phyloP scores from a whole-genome alignment of 495 filamentous ascomycete species.

The Tuber magnatum region DNA sequence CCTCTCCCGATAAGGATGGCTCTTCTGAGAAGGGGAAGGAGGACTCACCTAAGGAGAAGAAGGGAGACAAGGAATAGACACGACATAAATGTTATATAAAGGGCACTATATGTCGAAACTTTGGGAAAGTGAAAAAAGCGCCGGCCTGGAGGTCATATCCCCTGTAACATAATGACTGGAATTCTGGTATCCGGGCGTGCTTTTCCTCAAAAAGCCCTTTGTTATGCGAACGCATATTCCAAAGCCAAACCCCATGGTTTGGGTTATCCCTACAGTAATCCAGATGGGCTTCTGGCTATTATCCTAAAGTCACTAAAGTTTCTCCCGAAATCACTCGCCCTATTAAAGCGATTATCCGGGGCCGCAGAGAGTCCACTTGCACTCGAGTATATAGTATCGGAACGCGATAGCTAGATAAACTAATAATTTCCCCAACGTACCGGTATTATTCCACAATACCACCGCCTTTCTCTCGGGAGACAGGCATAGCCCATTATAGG shows the following conservation, averaged over 20 bases:
- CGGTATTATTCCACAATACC: neutral
- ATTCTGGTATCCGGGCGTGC: constrained; percentile 7
- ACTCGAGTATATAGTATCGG: neutral
- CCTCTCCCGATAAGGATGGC: constrained; percentile 52
- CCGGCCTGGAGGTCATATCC: constrained; percentile 31
- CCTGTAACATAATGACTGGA: constrained; percentile 36
- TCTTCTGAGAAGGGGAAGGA: constrained; percentile 56
- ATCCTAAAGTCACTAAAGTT: neutral
- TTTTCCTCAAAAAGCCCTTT: neutral
- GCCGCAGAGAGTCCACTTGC: neutral
- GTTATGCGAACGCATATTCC: neutral
- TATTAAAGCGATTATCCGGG: neutral
- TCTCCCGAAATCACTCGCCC: neutral
- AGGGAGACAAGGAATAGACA: constrained; percentile 59
- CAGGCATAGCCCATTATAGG: neutral
- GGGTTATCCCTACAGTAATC: neutral
- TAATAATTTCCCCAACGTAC: neutral
- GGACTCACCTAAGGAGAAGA: constrained; percentile 57
- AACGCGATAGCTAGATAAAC: neutral
- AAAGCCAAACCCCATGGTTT: neutral
- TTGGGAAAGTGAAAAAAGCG: constrained; percentile 22
- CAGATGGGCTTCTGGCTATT: neutral
- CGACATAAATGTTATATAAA: constrained; percentile 42
- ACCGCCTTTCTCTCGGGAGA: neutral
- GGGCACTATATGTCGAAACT: constrained; percentile 4